Conservation (phyloP, 2,329 filamentous ascomycete genomes). For the Thielaviopsis populi region DNA sequence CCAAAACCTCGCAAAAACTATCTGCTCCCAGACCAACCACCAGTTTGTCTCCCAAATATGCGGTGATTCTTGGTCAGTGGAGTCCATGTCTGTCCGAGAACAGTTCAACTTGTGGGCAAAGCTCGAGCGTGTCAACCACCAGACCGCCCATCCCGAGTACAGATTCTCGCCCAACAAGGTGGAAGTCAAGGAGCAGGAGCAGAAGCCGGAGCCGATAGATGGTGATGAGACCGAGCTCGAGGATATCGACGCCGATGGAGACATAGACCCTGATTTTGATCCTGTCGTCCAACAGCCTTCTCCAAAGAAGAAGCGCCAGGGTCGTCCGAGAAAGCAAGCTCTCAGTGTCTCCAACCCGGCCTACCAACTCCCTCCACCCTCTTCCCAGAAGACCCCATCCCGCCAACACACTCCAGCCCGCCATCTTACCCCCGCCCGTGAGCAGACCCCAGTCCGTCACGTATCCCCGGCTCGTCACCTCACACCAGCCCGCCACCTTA, state of each 20-base stretch:
- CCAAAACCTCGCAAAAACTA: constrained; percentile 69
- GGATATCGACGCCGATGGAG: background rate
- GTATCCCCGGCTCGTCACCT: too few species aligned
- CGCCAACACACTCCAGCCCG: background rate
- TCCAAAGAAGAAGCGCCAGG: background rate
- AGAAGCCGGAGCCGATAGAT: constrained; percentile 25
- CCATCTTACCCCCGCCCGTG: background rate
- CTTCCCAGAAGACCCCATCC: background rate
- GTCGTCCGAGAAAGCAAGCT: background rate
- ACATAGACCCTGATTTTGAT: background rate
- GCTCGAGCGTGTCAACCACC: constrained; percentile 71
- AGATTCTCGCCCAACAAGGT: constrained; percentile 60
- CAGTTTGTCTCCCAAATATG: constrained; percentile 82
- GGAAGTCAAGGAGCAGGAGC: constrained; percentile 22
- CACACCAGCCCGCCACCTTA: background rate
- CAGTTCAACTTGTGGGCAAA: constrained; percentile 67
- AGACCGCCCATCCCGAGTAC: constrained; percentile 73
- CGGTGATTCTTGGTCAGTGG: constrained; percentile 71
- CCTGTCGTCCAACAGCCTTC: background rate
- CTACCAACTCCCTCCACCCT: background rate
- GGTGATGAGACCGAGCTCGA: constrained; percentile 24
- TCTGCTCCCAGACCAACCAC: constrained; percentile 77
- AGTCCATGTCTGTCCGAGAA: constrained; percentile 55
- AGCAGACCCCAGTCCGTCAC: too few species aligned
- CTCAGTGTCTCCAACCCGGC: background rate